These are phyloP conservation scores for Adansonia gregorii DNA, from an alignment of 441 rosid genomes.

Conservation along the genomic window DNA sequence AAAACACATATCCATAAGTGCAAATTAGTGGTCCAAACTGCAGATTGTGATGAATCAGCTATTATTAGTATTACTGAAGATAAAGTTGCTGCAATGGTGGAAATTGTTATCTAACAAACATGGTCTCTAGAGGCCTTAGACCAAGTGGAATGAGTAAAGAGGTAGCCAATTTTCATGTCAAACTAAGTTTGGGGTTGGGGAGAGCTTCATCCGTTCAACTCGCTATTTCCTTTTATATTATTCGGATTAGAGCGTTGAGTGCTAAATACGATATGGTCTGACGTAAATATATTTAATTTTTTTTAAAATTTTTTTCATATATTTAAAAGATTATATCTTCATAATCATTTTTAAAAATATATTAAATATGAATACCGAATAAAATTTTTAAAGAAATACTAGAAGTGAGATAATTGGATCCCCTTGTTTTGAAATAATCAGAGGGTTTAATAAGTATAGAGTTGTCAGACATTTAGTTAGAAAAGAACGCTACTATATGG, in stretches of 20 bases:
- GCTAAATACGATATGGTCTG: too few relatives aligned
- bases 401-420: not conserved
- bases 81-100: not conserved
- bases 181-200: not conserved
- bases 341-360: too few relatives aligned
- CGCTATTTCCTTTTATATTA: not conserved
- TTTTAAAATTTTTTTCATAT: too few relatives aligned
- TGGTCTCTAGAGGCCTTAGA: not conserved
- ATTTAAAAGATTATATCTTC: too few relatives aligned
- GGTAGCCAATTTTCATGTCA: not conserved
- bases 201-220: not conserved
- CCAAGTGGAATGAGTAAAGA: not conserved
- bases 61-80: not conserved
- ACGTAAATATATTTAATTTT: too few relatives aligned
- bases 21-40: not conserved
- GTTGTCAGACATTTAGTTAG: not conserved
- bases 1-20: not conserved
- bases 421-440: not conserved
- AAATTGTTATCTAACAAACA: conserved; percentile 5
- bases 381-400: too few relatives aligned
- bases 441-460: not conserved
- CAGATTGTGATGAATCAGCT: not conserved
- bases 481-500: conserved; percentile 2
- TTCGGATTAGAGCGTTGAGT: too few relatives aligned
- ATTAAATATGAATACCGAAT: too few relatives aligned